A percentile compares a stretch with the other conserved stretches of the same genome.
Evolutionary conservation across 345 rosid species (phyloP).

Genomic region (Hirschfeldia incana): DNA sequence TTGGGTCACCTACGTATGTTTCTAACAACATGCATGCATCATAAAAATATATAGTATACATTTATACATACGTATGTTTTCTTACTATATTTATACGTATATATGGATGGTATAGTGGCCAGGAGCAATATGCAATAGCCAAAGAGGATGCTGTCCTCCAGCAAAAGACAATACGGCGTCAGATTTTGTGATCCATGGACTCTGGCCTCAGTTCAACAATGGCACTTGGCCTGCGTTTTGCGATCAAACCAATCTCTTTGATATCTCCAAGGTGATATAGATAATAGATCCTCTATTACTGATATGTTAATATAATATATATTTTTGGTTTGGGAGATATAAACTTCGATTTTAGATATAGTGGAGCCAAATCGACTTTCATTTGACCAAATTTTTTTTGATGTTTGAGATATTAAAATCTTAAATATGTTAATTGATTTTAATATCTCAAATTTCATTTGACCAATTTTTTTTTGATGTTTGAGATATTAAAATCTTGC

Average conservation of each 20-base stretch:
- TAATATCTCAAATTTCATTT: no score
- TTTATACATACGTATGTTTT: not conserved
- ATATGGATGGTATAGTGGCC: conserved; percentile 61
- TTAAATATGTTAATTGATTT: no score
- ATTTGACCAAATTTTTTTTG: no score
- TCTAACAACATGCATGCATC: not conserved
- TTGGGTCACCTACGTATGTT: conserved; percentile 40
- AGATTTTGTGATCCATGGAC: conserved; percentile 87
- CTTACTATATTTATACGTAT: not conserved
- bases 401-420: no score
- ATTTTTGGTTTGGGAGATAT: no score
- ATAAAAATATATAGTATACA: no score
- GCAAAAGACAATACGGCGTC: conserved; percentile 55
- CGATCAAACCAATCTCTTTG: conserved; percentile 39
- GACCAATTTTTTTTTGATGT: no score
- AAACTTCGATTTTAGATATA: no score
- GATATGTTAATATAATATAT: no score
- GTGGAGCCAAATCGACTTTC: no score
- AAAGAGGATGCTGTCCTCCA: conserved; percentile 78
- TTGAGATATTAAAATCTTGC: no score
- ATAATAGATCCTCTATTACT: not conserved
- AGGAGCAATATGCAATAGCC: conserved; percentile 67
- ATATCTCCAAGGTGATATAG: conserved; percentile 32
- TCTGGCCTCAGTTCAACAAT: conserved; percentile 84
- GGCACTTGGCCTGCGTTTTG: conserved; percentile 77